Evolutionary conservation across 208 protist species (phyloP), one percentile per base, ranked within the genome.

Genomic region (Tritrichomonas foetus): DNA sequence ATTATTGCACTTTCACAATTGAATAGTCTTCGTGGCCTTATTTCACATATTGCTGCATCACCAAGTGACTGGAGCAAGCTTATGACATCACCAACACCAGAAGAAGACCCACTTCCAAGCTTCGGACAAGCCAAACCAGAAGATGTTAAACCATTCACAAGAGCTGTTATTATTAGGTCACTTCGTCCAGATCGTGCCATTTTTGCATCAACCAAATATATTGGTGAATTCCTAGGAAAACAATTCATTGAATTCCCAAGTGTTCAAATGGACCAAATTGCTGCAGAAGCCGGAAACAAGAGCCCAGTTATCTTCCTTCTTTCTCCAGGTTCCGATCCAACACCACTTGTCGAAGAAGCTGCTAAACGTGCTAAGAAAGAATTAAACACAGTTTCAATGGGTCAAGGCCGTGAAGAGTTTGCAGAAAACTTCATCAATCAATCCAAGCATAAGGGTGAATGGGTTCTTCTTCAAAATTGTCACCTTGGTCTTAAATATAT

Each of bases 291-390:
- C 49, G 97, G 95, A 41, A 97, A 97, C 49, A 66, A 96, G 74
- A 97, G 96, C n/a, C 98, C 98, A 27, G 97, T 99, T 92, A 96
- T 99, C 30, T 98, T 98, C 94, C 94, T 99, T 66, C 96, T 99
- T 25, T 98, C 97, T n/a, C 97, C 98, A 92, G 98, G 98, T 78
- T 97, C 97, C 78, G 98, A 99, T 96, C 98, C 98, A 50, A 99
- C 98, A 27, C 97, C 95, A 50, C 95, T 97, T 53, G 98, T 99
- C 94, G 96, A 98, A 95, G 97, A 96, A 0, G 96, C 98, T 49
- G 97, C 97, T 16, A 98, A 98, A 96, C 98, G 98, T 66, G 89
- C 93, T 41, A 97, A 97, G 94, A 96, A 95, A 39, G 69, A 94
- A 9, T 41, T 97, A 1, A 25, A 93, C 30, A 41, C 66, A 3